phyloP scores from a whole-genome alignment of 345 rosid species.

The Hibiscus tridactylites region DNA sequence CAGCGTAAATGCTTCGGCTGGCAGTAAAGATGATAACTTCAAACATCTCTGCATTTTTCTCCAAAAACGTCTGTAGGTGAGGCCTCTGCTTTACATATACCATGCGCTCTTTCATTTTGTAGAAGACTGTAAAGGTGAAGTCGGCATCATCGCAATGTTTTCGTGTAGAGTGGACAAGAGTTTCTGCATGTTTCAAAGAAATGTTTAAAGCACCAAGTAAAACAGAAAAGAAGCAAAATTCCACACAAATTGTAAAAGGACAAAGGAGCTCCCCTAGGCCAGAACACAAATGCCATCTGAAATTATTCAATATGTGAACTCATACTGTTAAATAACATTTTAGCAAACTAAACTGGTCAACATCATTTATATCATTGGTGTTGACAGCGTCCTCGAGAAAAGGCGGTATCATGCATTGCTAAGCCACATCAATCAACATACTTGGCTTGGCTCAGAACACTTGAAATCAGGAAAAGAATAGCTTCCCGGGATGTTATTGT shows the following conservation, averaged over 20 bases:
- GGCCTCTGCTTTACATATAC: slow-evolving; percentile 89
- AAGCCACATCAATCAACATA: slow-evolving; percentile 48
- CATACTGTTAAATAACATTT: background rate
- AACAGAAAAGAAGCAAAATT: background rate
- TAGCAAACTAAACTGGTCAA: background rate
- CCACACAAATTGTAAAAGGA: background rate
- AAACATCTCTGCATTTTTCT: slow-evolving; percentile 81
- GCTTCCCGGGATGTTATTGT: slow-evolving; percentile 21
- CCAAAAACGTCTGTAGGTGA: slow-evolving; percentile 63
- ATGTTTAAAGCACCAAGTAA: background rate
- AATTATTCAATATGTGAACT: background rate
- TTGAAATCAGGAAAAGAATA: slow-evolving; percentile 50
- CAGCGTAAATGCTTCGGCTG: slow-evolving; percentile 86
- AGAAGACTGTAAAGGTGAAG: slow-evolving; percentile 72
- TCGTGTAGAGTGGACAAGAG: slow-evolving; percentile 72
- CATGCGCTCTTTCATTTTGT: slow-evolving; percentile 77
- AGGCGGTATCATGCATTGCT: slow-evolving; percentile 71
- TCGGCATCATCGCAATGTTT: slow-evolving; percentile 68
- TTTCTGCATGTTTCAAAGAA: slow-evolving; percentile 46
- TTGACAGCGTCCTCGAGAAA: slow-evolving; percentile 59
- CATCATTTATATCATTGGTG: slow-evolving; percentile 35
- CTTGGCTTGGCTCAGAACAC: slow-evolving; percentile 50
- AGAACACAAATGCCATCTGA: background rate
- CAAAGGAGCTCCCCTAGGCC: background rate
- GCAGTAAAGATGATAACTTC: slow-evolving; percentile 86